Conservation (phyloP, 495 filamentous ascomycete species). For the Daldinia caldariorum region DNA sequence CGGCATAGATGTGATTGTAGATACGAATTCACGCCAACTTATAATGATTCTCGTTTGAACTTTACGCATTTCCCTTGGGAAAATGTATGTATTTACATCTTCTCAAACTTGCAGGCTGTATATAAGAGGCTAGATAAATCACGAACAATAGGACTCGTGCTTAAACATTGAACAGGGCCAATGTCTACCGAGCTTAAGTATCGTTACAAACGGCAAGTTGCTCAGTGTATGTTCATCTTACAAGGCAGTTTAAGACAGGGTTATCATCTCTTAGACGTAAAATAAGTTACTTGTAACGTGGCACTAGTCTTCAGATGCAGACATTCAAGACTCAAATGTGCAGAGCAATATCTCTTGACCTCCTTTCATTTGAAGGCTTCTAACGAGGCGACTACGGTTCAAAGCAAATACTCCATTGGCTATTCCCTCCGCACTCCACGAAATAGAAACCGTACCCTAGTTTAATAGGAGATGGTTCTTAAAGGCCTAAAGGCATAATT, state of each 20-base stretch:
- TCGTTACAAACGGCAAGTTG: neutral
- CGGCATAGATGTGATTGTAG: constrained; percentile 2
- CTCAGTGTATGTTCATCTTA: neutral
- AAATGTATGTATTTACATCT: neutral
- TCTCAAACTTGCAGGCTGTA: neutral
- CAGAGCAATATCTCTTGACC: neutral
- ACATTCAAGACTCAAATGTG: neutral
- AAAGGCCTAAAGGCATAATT: too few relatives aligned
- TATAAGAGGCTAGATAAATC: neutral
- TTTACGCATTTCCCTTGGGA: neutral
- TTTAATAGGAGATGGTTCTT: too few relatives aligned
- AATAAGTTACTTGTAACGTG: neutral
- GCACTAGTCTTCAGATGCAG: too few relatives aligned
- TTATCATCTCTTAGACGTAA: neutral
- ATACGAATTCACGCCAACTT: neutral
- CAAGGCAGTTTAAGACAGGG: neutral
- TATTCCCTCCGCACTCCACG: too few relatives aligned
- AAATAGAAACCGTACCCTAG: too few relatives aligned
- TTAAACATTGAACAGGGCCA: neutral
- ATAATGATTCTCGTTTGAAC: neutral
- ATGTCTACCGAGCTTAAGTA: neutral
- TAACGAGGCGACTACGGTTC: too few relatives aligned
- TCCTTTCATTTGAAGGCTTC: neutral
- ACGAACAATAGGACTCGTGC: neutral
- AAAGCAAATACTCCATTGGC: too few relatives aligned